Conservation (phyloP, 495 filamentous ascomycete genomes). For the Bacidia rubella region DNA sequence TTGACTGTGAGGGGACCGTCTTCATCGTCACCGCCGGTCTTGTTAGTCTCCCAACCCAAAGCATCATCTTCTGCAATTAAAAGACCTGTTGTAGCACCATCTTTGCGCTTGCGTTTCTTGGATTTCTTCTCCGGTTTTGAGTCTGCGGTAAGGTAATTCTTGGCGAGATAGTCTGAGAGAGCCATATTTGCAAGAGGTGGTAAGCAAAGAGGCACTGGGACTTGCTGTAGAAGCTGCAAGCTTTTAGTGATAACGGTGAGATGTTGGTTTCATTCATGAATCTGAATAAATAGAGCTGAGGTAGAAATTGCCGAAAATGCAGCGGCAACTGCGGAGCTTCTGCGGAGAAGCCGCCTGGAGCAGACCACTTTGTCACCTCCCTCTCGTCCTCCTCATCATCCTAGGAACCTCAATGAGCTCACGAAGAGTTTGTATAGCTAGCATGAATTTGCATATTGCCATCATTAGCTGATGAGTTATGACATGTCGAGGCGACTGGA, state of each 20-base stretch:
- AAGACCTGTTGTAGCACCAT: conserved; percentile 40
- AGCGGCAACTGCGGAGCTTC: too few species aligned
- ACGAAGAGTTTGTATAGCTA: neutral
- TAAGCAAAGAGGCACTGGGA: too few species aligned
- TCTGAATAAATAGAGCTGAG: too few species aligned
- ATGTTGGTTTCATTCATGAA: too few species aligned
- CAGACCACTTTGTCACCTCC: too few species aligned
- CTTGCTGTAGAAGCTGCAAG: too few species aligned
- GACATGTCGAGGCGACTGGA: neutral
- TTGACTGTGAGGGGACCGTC: conserved; percentile 28
- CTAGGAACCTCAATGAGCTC: too few species aligned
- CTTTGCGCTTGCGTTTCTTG: conserved; percentile 67
- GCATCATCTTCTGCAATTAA: conserved; percentile 89
- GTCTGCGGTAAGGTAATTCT: conserved; percentile 84
- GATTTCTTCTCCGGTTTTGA: conserved; percentile 59
- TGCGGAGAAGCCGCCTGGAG: too few species aligned
- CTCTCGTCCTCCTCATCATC: too few species aligned
- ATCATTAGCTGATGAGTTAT: neutral
- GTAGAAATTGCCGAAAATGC: too few species aligned
- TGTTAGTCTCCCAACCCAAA: conserved; percentile 45
- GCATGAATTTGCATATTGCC: neutral
- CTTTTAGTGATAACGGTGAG: too few species aligned
- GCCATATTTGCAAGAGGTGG: conserved; percentile 23
- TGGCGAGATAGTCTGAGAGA: conserved; percentile 79
- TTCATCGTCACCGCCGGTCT: conserved; percentile 24